Evolutionary conservation across 257 asterid species (phyloP), one percentile per base, ranked within the genome.

Genomic region (Solanum verrucosum): DNA sequence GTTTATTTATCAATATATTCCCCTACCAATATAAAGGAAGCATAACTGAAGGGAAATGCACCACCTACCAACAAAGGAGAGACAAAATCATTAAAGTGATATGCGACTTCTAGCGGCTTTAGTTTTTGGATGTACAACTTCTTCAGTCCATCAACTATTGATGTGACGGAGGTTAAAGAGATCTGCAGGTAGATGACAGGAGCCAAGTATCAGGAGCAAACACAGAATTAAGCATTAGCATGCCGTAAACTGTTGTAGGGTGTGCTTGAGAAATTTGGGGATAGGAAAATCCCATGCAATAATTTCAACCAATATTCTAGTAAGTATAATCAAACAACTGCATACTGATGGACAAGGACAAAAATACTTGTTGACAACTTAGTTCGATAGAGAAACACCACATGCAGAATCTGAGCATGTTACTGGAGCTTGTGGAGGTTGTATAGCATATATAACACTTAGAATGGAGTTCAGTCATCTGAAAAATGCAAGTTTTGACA

Each of bases 91-190:
- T 94, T 96, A 79, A 97, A 96, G 87, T 87, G 94, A 88, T 97
- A 96, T 56, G 98, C 95, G 56, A 89, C 89, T 92, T 96, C 99
- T 72, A 96, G 89, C 70, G 98, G 99, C 95, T 96, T 97, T 93
- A 97, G 88, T 87, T 95, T 94, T 92, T 97, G 98, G 83, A 94
- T 87, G 88, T 96, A 97, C 91, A 97, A 82, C 93, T 91, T 97
- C 91, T 97, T 97, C 95, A 97, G 92, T 87, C 99, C 99, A 94
- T 97, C 99, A 65, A 92, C 71, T 83, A 97, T 95, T 59, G 99
- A 97, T 29, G 99, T 97, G 84, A 97, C 99, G 67, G 98, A 91
- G 85, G 90, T 87, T 90, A 94, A 89, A 88, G 99, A 87, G 74
- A 95, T 93, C 99, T 97, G 92, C 23, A 77, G 34, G 86, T 87